Evolutionary conservation across 805 yeast genomes (phyloP).

Genomic region (Candida nonsorbophila): DNA sequence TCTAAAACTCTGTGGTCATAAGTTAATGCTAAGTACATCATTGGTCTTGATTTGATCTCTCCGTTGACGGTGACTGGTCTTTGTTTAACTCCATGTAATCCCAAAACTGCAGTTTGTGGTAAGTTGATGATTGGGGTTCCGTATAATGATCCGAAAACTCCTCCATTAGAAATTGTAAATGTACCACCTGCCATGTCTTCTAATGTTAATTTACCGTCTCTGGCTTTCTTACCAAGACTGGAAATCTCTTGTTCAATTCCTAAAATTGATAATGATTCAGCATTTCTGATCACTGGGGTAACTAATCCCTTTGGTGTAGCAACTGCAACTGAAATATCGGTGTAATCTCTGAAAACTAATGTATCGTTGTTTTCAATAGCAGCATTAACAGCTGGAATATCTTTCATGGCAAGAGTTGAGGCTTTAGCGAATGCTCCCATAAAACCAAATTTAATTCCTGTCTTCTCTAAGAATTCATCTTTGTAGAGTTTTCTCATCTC

Average conservation of each 20-base stretch:
- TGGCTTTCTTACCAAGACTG: conserved; percentile 82
- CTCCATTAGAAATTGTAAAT: conserved; percentile 98
- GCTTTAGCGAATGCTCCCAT: conserved; percentile 99
- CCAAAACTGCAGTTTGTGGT: conserved; percentile 98
- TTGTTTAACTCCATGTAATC: conserved; percentile 95
- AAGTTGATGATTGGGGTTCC: conserved; percentile 98
- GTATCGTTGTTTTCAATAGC: conserved; percentile 89
- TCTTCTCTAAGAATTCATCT: conserved; percentile 91
- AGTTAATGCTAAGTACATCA: conserved; percentile 98
- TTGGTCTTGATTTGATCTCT: conserved; percentile 93
- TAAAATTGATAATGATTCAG: conserved; percentile 81
- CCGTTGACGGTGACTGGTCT: conserved; percentile 97
- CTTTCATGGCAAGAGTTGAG: conserved; percentile 85
- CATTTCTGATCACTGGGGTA: conserved; percentile 96
- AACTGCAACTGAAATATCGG: conserved; percentile 93
- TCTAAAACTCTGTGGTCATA: conserved; percentile 97
- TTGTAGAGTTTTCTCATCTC: conserved; percentile 95
- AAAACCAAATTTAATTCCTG: conserved; percentile 94
- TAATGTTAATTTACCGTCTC: conserved; percentile 91
- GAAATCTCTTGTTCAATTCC: conserved; percentile 87
- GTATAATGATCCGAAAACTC: conserved; percentile 94
- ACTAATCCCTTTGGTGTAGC: conserved; percentile 99
- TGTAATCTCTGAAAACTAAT: conserved; percentile 92
- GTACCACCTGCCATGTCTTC: conserved; percentile 99
- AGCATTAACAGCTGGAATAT: conserved; percentile 92